Base-by-base conservation (phyloP, 257 asterid genomes). In the Nicotiana knightiana region DNA sequence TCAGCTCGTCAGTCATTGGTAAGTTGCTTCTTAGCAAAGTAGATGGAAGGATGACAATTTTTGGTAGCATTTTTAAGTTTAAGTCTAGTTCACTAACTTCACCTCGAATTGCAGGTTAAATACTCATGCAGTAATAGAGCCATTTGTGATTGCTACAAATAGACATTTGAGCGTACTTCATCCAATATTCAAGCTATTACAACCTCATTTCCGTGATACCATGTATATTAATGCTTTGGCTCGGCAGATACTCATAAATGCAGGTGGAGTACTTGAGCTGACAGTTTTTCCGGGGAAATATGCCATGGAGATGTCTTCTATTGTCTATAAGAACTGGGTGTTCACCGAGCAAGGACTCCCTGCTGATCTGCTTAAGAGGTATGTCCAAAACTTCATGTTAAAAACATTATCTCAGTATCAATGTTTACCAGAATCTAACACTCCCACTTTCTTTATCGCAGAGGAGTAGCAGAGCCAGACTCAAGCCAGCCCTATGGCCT, bases 1-100 rank as follows among this genome's bases (percentile, higher is more conserved):
- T 84, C 99, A 94, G 85, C 97, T 96, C 85, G 85, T 96, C 55
- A 91, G 98, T 91, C 99, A 96, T 89, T 96, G 98, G 99, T 95
- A 87, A 0, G 76, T 37, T 26, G 78, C 46, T 26, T 77, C 12
- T 37, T 53, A 26, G 16, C 33, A 13, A 81, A 39, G 57, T 0
- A 4, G 26, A 43, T 78, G 37, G 16, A 55, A 33, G 4, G 33
- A 58, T 37, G 55, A 10, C 6, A 79, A 16, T 35, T 12, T 78
- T 35, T 3, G 4, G 37, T 59, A 1, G 21, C 17, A 28, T 33
- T 37, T 32, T 7, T 9, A n/a, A 11, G 7, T 26, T 11, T 35
- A 32, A n/a, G 57, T 24, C 39, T 12, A 35, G 61, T 10, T 79
- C 39, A 21, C 28, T 39, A 61, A 35, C 15, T 9, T 57, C 18